Evolutionary conservation across 2,329 filamentous ascomycete species (phyloP), one percentile per base, ranked within the genome.

Genomic region (Cercospora zeina): DNA sequence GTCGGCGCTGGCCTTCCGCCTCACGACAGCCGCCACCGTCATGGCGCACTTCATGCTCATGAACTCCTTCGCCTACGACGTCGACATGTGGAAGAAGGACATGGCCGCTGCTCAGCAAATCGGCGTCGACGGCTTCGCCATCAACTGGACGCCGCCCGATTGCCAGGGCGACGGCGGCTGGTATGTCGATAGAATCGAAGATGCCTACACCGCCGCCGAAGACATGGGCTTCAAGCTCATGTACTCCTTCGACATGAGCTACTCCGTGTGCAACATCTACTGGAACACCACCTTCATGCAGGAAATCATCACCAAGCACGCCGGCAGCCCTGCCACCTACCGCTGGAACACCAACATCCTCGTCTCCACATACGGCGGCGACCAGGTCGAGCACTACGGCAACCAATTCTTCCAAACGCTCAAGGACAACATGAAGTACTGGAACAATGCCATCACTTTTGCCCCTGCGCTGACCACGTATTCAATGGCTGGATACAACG

Each of bases 221-320:
- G 49, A 67, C 34, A 64, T 70, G 56, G 69, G 71, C 62, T 77
- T 77, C 70, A 71, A 72, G 65, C 69, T 77, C 64, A 71, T 75
- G 64, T 70, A 73, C 63, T 76, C 75, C 19, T 77, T 77, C 67
- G 75, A 77, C 67, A 76, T 76, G 75, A 75, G 70, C 67, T 75
- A 72, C 63, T 68, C 67, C 54, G 59, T 66, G 14, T 76, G 74
- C 68, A 67, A 72, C 62, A 57, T 64, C 45, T 75, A 71, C 69
- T 77, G 75, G 75, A 76, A 76, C 70, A 67, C 68, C 64, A 72
- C 71, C 13, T 75, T 71, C 67, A 76, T 76, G 73, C 63, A 71
- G 34, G 66, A 70, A 24, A 70, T 73, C 57, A 69, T 77, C 60
- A 65, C 66, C 19, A 72, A 71, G 57, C 69, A 74, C 64, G 69